Percentiles rank a stretch among this genome's conserved stretches.
Evolutionary conservation across 2,329 filamentous ascomycete genomes (phyloP).

Genomic region (Helminthosporium solani): DNA sequence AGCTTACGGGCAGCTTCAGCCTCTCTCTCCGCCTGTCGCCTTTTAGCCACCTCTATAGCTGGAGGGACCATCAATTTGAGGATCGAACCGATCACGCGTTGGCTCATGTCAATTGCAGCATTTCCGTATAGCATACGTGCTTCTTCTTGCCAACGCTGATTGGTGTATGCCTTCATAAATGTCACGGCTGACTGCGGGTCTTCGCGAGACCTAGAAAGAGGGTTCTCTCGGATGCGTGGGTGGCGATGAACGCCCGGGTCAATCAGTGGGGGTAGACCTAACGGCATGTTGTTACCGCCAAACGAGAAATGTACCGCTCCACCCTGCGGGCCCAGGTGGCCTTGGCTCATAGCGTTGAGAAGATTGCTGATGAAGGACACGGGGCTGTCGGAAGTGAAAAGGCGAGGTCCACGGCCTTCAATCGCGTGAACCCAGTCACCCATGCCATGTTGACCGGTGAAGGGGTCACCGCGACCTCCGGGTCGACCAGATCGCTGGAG

Average conservation of each 20-base stretch:
- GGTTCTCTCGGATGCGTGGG: conserved; percentile 31
- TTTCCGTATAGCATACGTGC: conserved; percentile 79
- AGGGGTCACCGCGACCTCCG: conserved; percentile 23
- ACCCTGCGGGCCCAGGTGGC: conserved; percentile 36
- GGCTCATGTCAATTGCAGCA: conserved; percentile 66
- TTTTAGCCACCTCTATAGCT: conserved; percentile 78
- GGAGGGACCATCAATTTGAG: conserved; percentile 75
- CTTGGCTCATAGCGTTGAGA: conserved; percentile 56
- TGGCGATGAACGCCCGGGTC: conserved; percentile 35
- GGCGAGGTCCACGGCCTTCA: conserved; percentile 48
- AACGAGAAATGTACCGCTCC: conserved; percentile 56
- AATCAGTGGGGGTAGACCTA: conserved; percentile 35
- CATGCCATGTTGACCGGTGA: conserved; percentile 43
- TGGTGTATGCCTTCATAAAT: conserved; percentile 72
- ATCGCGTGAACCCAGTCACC: conserved; percentile 57
- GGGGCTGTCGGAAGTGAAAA: conserved; percentile 51
- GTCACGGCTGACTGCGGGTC: conserved; percentile 74
- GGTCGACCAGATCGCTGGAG: conserved; percentile 63
- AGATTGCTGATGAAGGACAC: conserved; percentile 60
- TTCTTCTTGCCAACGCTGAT: conserved; percentile 84
- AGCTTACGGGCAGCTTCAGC: conserved; percentile 68
- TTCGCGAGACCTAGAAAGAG: conserved; percentile 41
- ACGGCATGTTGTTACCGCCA: conserved; percentile 38
- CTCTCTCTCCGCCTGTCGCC: conserved; percentile 68
- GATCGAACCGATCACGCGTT: conserved; percentile 67